Evolutionary conservation across 2,329 filamentous ascomycete genomes (phyloP), one percentile per base, ranked within the genome.

Genomic region (Stagonosporopsis rhizophila): DNA sequence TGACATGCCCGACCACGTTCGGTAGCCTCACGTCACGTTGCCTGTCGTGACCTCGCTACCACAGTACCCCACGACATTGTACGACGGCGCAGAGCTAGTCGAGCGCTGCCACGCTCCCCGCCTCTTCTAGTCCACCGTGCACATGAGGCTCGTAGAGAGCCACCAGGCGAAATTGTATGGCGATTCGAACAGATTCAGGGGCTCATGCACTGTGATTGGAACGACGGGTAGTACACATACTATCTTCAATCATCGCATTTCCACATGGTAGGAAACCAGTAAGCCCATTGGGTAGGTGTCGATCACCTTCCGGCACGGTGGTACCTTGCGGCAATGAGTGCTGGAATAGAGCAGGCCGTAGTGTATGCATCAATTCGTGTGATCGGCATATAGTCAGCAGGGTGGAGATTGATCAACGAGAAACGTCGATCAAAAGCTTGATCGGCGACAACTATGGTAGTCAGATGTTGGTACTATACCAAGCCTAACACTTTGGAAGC

Each of bases 361-460:
- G 40, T 52, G 39, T 28, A 37, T 37, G 40, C 25, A 25, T 39
- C 19, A 9, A 32, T 17, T 22, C 34, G n/a, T 14, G 22, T 34
- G 19, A n/a, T 40, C 35, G 42, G 46, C 22, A 4, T 27, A 30
- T 30, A 15, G 28, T 23, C 23, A 17, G 23, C 19, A 22, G 30
- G 30, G 41, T 42, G 30, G 27, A 39, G 49, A 45, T 41, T 32
- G 27, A 17, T 42, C 17, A 15, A n/a, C 17, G 25, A n/a, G 17
- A 22, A 35, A 37, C 4, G 42, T 38, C 22, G 47, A 56, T 51
- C 46, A 32, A 23, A 35, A 32, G 14, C 25, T 42, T 37, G 44
- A 11, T 22, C 28, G 6, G 25, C n/a, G 23, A 12, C 34, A 19
- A 12, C 9, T 44, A 32, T 38, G 6, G 25, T 42, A 45, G 41